phyloP scores from a whole-genome alignment of 345 rosid genomes.

The Tarenaya hassleriana region DNA sequence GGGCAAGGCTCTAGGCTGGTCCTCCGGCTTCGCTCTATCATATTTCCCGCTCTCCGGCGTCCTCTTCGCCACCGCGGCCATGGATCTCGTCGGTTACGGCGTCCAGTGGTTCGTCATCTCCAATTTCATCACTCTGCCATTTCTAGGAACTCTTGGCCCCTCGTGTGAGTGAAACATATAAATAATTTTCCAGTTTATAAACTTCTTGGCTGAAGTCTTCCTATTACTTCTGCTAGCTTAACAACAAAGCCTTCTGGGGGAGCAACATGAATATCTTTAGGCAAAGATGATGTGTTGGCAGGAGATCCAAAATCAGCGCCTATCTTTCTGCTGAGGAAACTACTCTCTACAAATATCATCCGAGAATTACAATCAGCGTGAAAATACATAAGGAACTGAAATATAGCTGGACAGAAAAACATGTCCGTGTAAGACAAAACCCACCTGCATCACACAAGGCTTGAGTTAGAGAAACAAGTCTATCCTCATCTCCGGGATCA shows the following conservation, averaged over 20 bases:
- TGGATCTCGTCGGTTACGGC: constrained; percentile 55
- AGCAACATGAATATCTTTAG: constrained; percentile 80
- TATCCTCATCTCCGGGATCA: constrained; percentile 61
- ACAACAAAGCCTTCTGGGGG: constrained; percentile 72
- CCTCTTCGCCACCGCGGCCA: constrained; percentile 42
- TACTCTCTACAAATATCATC: constrained; percentile 73
- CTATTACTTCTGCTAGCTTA: constrained; percentile 88
- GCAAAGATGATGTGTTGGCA: constrained; percentile 34
- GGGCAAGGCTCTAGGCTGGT: constrained; percentile 80
- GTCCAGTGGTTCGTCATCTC: constrained; percentile 62
- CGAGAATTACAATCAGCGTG: constrained; percentile 56
- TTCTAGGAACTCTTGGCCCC: constrained; percentile 38
- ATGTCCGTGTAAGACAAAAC: constrained; percentile 10
- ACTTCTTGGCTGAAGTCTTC: too few relatives aligned
- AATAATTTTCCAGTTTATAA: too few relatives aligned
- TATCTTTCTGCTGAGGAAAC: constrained; percentile 65
- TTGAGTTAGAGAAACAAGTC: constrained; percentile 43
- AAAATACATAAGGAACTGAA: constrained; percentile 42
- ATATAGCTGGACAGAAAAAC: constrained; percentile 13
- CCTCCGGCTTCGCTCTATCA: constrained; percentile 45
- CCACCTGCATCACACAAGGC: constrained; percentile 67
- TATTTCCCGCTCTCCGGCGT: constrained; percentile 53
- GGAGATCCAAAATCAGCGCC: constrained; percentile 41
- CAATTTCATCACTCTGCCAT: constrained; percentile 38
- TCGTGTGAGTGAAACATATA: too few relatives aligned